Percentiles rank a stretch among this genome's conserved stretches.
phyloP scores from a whole-genome alignment of 2,329 filamentous ascomycete species.

The Tolypocladium cylindrosporum region DNA sequence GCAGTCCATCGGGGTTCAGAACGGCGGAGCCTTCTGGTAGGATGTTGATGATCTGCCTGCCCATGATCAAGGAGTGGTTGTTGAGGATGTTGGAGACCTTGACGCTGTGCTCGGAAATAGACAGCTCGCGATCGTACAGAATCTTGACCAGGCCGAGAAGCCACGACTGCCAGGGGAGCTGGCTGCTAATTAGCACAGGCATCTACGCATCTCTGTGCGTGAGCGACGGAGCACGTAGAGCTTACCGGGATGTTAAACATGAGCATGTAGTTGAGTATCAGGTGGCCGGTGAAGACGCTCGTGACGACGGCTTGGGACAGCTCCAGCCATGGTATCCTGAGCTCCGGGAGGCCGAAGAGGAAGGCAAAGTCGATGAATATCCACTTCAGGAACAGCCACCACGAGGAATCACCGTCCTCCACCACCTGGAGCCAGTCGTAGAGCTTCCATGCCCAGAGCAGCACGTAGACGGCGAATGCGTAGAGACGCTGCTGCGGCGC shows the following conservation, averaged over 20 bases:
- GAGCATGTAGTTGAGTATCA: conserved; percentile 67
- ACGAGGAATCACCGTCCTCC: conserved; percentile 77
- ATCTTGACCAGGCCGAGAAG: conserved; percentile 65
- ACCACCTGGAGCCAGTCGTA: conserved; percentile 77
- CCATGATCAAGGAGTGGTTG: conserved; percentile 87
- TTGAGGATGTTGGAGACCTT: conserved; percentile 81
- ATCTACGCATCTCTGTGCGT: background rate
- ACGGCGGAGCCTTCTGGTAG: conserved; percentile 90
- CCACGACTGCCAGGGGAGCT: conserved; percentile 67
- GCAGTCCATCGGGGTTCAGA: conserved; percentile 68
- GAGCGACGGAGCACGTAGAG: conserved; percentile 4
- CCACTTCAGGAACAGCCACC: conserved; percentile 92
- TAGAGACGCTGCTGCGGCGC: conserved; percentile 87
- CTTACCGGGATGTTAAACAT: conserved; percentile 84
- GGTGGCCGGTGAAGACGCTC: conserved; percentile 61
- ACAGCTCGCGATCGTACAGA: conserved; percentile 85
- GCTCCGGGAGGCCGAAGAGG: conserved; percentile 73
- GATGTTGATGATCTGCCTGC: conserved; percentile 96
- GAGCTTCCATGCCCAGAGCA: conserved; percentile 70
- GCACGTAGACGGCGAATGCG: conserved; percentile 67
- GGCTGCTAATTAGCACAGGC: background rate
- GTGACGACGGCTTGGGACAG: conserved; percentile 69
- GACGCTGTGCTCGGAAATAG: conserved; percentile 87
- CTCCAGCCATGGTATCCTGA: conserved; percentile 95
- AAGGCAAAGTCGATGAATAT: conserved; percentile 75